Evolutionary conservation across 345 rosid species (phyloP).

Genomic region (Abelmoschus esculentus): DNA sequence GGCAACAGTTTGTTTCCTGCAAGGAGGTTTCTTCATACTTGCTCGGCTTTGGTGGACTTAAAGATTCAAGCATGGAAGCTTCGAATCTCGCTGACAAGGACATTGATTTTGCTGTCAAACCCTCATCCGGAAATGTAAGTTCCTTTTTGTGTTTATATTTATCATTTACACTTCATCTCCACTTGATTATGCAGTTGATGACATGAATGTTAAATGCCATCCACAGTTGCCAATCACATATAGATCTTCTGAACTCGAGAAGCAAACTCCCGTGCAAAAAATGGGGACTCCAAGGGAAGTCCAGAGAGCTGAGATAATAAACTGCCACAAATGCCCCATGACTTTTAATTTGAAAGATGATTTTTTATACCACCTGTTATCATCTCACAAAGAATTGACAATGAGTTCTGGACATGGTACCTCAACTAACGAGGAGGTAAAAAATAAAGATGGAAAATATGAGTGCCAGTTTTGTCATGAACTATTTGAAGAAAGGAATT

Average conservation of each 20-base stretch:
- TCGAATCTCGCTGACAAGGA: conserved; percentile 18
- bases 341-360: conserved; percentile 33
- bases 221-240: conserved; percentile 21
- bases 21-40: conserved; percentile 51
- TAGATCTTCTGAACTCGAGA: conserved; percentile 19
- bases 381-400: conserved; percentile 28
- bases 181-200: conserved; percentile 13
- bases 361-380: conserved; percentile 32
- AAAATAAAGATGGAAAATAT: conserved; percentile 36
- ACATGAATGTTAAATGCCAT: conserved; percentile 17
- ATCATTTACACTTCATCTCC: conserved; percentile 12
- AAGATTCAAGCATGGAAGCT: conserved; percentile 24
- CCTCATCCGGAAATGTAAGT: conserved; percentile 33
- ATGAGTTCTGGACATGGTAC: conserved; percentile 22
- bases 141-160: background rate
- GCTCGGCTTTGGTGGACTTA: conserved; percentile 26
- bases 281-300: conserved; percentile 14
- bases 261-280: conserved; percentile 10
- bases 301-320: conserved; percentile 18
- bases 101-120: conserved; percentile 11
- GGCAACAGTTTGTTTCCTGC: conserved; percentile 65
- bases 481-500: conserved; percentile 34
- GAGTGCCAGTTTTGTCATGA: conserved; percentile 43
- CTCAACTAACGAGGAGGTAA: conserved; percentile 16
- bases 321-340: conserved; percentile 43